Conservation (phyloP, 1,139 yeast species). For the Blastobotrys proliferans region DNA sequence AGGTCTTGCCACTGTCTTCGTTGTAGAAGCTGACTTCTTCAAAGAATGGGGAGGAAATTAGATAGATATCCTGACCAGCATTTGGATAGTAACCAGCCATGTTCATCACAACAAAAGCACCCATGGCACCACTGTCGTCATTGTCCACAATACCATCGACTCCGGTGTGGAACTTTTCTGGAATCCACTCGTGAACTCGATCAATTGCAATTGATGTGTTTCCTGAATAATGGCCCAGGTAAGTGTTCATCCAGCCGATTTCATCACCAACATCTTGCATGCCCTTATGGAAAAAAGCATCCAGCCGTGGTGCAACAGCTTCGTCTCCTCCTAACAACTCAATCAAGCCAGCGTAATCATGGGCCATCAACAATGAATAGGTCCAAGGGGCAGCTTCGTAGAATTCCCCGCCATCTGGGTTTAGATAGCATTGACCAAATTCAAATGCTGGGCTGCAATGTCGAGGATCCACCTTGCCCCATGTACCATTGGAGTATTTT, state of each 20-base stretch:
- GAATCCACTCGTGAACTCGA: slow-evolving; percentile 14
- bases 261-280: slow-evolving; percentile 37
- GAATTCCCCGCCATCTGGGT: slow-evolving; percentile 29
- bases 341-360: slow-evolving; percentile 35
- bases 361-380: slow-evolving; percentile 32
- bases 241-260: slow-evolving; percentile 19
- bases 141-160: slow-evolving; percentile 39
- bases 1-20: slow-evolving; percentile 32
- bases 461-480: slow-evolving; percentile 25
- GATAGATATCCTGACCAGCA: slow-evolving; percentile 39
- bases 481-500: slow-evolving; percentile 34
- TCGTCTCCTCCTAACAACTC: slow-evolving; percentile 34
- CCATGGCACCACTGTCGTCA: slow-evolving; percentile 44
- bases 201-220: slow-evolving; percentile 15
- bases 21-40: slow-evolving; percentile 27
- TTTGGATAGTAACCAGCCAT: slow-evolving; percentile 40
- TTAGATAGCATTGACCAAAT: slow-evolving; percentile 29
- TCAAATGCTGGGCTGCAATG: slow-evolving; percentile 15
- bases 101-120: slow-evolving; percentile 39
- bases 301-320: slow-evolving; percentile 34
- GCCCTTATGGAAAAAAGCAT: slow-evolving; percentile 23
- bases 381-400: slow-evolving; percentile 15
- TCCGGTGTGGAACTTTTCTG: slow-evolving; percentile 32
- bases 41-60: slow-evolving; percentile 38
- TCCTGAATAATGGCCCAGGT: slow-evolving; percentile 12